These are phyloP conservation scores for Choricystis sp. DNA, from an alignment of 139 green algal genomes.

Conservation along the genomic window DNA sequence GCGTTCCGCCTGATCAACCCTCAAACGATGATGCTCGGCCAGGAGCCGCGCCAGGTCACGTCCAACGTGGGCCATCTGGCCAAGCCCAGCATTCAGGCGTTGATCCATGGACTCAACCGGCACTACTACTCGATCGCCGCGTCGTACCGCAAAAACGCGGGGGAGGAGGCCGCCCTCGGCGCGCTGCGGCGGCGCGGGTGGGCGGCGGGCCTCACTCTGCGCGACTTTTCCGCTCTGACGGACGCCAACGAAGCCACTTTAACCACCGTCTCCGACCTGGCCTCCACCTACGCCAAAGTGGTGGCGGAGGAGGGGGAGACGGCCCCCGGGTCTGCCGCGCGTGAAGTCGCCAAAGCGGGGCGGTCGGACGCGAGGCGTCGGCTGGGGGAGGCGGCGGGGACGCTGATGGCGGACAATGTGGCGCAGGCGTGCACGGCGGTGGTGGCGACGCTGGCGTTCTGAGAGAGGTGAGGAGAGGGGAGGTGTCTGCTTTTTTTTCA, in stretches of 20 bases:
- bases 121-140: slow-evolving; percentile 99
- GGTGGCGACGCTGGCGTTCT: slow-evolving; percentile 93
- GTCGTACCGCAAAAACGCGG: slow-evolving; percentile 95
- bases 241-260: slow-evolving; percentile 17
- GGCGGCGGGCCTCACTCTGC: slow-evolving; percentile 24
- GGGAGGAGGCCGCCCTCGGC: slow-evolving; percentile 97
- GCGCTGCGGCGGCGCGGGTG: slow-evolving; percentile 71
- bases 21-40: slow-evolving; percentile 98
- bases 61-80: slow-evolving; percentile 95
- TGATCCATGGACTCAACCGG: slow-evolving; percentile 95
- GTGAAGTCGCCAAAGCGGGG: slow-evolving; percentile 59
- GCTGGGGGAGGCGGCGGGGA: slow-evolving; percentile 47
- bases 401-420: slow-evolving; percentile 89
- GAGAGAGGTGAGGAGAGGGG: slow-evolving; percentile 3
- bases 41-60: slow-evolving; percentile 96
- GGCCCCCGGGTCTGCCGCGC: slow-evolving; percentile 47
- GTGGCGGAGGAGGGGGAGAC: slow-evolving; percentile 83
- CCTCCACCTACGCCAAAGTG: slow-evolving; percentile 65
- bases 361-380: slow-evolving; percentile 94
- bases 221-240: not conserved
- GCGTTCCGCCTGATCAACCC: slow-evolving; percentile 91
- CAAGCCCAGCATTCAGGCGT: slow-evolving; percentile 93
- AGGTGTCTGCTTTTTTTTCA: not conserved
- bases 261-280: not conserved
- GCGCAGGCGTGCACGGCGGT: slow-evolving; percentile 81